These are phyloP conservation scores for Fusarium graminum DNA, from an alignment of 2,329 filamentous ascomycete species.

Conservation along the genomic window DNA sequence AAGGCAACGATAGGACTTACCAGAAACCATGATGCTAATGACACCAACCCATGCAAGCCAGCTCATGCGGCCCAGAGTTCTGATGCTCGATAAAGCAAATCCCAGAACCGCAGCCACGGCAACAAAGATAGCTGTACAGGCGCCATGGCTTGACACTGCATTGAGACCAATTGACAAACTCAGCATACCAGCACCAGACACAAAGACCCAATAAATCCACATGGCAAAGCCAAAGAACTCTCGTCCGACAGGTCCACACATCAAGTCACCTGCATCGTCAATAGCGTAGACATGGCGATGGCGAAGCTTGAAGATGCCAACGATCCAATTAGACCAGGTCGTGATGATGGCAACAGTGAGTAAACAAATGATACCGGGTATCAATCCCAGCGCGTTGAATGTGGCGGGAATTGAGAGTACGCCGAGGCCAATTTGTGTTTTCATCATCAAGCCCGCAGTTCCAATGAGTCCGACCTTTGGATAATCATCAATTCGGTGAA, in stretches of 20 bases:
- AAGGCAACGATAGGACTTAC: not conserved
- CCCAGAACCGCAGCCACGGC: constrained; percentile 50
- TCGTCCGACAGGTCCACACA: constrained; percentile 62
- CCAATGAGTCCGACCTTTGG: constrained; percentile 58
- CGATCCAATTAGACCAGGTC: constrained; percentile 63
- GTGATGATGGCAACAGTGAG: constrained; percentile 58
- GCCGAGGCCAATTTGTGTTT: constrained; percentile 60
- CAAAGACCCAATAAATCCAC: constrained; percentile 50
- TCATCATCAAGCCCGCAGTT: constrained; percentile 61
- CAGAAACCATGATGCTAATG: constrained; percentile 31
- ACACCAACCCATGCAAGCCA: constrained; percentile 51
- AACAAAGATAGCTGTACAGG: constrained; percentile 57
- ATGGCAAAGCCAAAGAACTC: constrained; percentile 57
- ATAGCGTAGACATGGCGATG: constrained; percentile 67
- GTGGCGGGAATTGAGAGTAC: constrained; percentile 63
- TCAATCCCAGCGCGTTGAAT: constrained; percentile 61
- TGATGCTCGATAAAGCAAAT: constrained; percentile 51
- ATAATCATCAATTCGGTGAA: not conserved
- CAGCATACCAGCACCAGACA: constrained; percentile 36
- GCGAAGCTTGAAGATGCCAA: constrained; percentile 64
- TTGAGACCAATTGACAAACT: constrained; percentile 57
- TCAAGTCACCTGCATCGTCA: constrained; percentile 63
- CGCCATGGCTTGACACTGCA: constrained; percentile 54
- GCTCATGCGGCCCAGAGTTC: constrained; percentile 50
- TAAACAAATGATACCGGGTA: constrained; percentile 62